Percentiles rank a stretch among this genome's conserved stretches.
Evolutionary conservation across 1,284 basidiomycete species (phyloP).

Genomic region (Anthracocystis panici-leucophaei): DNA sequence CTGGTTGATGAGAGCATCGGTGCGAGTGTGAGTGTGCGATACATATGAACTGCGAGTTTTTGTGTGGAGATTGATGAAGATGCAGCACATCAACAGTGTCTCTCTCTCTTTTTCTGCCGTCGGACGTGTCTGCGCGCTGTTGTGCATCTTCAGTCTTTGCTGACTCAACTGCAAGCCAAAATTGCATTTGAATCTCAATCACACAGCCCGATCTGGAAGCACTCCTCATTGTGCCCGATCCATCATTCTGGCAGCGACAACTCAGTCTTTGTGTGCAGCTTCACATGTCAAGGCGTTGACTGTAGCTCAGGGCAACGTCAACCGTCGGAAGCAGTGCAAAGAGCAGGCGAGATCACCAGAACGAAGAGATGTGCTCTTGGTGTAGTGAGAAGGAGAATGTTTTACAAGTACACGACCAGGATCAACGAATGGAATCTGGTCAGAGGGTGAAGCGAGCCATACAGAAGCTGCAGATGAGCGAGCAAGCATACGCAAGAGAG

Average conservation of each 20-base stretch:
- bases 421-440: background rate
- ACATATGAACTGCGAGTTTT: background rate
- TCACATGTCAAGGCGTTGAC: background rate
- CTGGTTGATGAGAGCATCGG: background rate
- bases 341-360: background rate
- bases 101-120: background rate
- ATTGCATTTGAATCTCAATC: background rate
- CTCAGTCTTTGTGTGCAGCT: background rate
- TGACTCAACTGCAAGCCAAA: conserved; percentile 2
- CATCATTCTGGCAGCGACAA: background rate
- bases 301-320: background rate
- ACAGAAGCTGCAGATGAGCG: background rate
- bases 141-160: conserved; percentile 1
- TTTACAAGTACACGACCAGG: conserved; percentile 31
- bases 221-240: conserved; percentile 5
- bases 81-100: conserved; percentile 2
- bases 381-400: background rate
- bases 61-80: conserved; percentile 7
- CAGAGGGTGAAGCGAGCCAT: background rate
- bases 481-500: background rate
- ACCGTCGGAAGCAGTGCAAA: background rate
- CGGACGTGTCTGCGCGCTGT: conserved; percentile 2
- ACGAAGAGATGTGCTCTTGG: too few species aligned
- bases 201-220: background rate
- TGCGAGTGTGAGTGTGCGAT: background rate